Base-by-base conservation (phyloP, 2,329 filamentous ascomycete species). In the Hansfordia pulvinata region DNA sequence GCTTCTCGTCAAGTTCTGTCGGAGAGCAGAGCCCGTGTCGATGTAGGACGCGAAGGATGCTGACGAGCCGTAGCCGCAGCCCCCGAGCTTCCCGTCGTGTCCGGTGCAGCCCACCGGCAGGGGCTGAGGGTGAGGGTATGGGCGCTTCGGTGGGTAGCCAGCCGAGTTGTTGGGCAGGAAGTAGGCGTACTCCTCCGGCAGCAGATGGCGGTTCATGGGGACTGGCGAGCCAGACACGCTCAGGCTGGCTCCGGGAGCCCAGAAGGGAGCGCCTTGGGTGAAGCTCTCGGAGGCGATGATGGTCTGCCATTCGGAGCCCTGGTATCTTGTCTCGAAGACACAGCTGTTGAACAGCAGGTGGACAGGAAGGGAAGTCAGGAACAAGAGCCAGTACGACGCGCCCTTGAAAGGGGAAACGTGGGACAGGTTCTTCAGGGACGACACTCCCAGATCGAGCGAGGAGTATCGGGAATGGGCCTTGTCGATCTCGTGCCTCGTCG, bases 371-470 rank as follows among this genome's bases (percentile, higher is more conserved):
- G 30, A 32, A 17, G 22, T 29, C 4, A 32, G 19, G 9, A 32
- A 12, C 10, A 35, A 12, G 8, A 30, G 10, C 2, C 30, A 4
- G 27, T 30, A 32, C 14, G 18, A 26, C 4, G 16, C 10, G 2
- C 21, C 16, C 24, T 32, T 32, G 10, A 26, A 26, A 6, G 3
- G 14, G 13, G 24, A 19, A 4, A 31, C 17, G 5, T 6, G 11
- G 8, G 21, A 25, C 8, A 56, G 17, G 30, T 56, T 59, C 2
- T 54, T 40, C 2, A 51, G n/a, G 29, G 50, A 56, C 2, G 50
- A 40, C 2, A 58, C 36, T 1, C 62, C 58, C 25, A 61, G 52
- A 24, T 55, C 50, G 2, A 63, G 39, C 50, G 52, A 60, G 10
- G 37, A 40, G 3, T 46, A 41, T 20, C 40, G 34, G 1, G 34